Evolutionary conservation across 2,329 filamentous ascomycete genomes (phyloP).

Genomic region (Peltaster fructicola): DNA sequence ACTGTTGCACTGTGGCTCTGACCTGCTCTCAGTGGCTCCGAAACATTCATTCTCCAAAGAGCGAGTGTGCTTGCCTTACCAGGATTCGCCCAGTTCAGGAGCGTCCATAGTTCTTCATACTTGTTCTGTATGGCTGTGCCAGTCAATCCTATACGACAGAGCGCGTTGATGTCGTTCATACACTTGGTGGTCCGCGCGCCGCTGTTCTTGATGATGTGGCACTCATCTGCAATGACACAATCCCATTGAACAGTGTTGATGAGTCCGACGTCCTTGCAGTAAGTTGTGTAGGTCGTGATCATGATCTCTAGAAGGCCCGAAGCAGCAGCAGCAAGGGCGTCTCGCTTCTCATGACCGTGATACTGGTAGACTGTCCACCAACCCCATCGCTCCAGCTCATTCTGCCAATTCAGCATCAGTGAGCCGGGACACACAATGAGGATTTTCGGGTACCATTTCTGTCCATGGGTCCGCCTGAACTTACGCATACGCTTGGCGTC

Average conservation of each 20-base stretch:
- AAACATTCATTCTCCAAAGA: conserved; percentile 66
- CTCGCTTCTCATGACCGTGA: conserved; percentile 39
- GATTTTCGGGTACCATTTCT: conserved; percentile 64
- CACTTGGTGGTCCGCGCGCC: conserved; percentile 61
- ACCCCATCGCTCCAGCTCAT: conserved; percentile 75
- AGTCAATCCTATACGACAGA: conserved; percentile 83
- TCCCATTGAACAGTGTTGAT: conserved; percentile 87
- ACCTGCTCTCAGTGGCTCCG: conserved; percentile 63
- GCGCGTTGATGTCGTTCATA: conserved; percentile 77
- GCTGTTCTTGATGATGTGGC: conserved; percentile 71
- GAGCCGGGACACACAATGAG: conserved; percentile 80
- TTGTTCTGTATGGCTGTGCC: conserved; percentile 96
- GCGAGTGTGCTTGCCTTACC: conserved; percentile 48
- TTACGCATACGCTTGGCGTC: conserved; percentile 80
- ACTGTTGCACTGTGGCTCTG: conserved; percentile 85
- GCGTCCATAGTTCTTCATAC: conserved; percentile 91
- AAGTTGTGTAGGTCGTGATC: conserved; percentile 88
- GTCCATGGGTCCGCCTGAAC: conserved; percentile 42
- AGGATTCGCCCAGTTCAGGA: conserved; percentile 92
- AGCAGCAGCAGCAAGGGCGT: conserved; percentile 39
- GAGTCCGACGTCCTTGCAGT: conserved; percentile 53
- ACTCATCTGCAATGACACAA: conserved; percentile 85
- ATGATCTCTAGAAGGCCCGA: conserved; percentile 72
- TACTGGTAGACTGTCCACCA: conserved; percentile 85
- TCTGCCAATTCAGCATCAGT: conserved; percentile 79